Conservation (phyloP, 1,284 basidiomycete genomes). For the Cryptococcus maquisensis region DNA sequence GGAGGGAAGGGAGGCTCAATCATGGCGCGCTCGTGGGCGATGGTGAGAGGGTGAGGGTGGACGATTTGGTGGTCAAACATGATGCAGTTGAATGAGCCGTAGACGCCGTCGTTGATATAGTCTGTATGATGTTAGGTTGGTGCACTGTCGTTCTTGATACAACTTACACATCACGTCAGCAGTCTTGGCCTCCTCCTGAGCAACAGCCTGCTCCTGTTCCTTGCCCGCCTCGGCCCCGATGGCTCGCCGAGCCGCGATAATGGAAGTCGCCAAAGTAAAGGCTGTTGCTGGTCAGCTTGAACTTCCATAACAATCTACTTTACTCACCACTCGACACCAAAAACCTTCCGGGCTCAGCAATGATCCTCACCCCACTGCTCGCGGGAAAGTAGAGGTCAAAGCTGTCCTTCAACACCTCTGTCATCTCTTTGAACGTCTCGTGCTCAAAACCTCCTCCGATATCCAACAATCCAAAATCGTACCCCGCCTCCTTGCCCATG, state of each 20-base stretch:
- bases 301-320: not conserved
- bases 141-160: not conserved
- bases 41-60: slow-evolving; percentile 71
- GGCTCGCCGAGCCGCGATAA: slow-evolving; percentile 78
- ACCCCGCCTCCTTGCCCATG: slow-evolving; percentile 78
- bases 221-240: slow-evolving; percentile 11
- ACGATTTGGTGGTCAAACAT: slow-evolving; percentile 89
- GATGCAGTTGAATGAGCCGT: slow-evolving; percentile 97
- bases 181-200: slow-evolving; percentile 38
- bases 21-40: slow-evolving; percentile 32
- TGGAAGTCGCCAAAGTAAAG: slow-evolving; percentile 87
- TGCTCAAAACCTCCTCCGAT: slow-evolving; percentile 96
- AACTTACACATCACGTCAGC: slow-evolving; percentile 52
- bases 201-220: slow-evolving; percentile 7
- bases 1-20: slow-evolving; percentile 44
- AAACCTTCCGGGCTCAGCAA: slow-evolving; percentile 95
- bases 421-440: slow-evolving; percentile 77
- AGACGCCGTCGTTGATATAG: slow-evolving; percentile 97
- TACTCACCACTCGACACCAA: slow-evolving; percentile 66
- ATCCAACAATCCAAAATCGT: slow-evolving; percentile 78
- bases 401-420: slow-evolving; percentile 65
- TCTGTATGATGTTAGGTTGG: slow-evolving; percentile 54
- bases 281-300: slow-evolving; percentile 50
- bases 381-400: slow-evolving; percentile 84
- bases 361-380: slow-evolving; percentile 66